Evolutionary conservation across 345 rosid species (phyloP), one percentile per base, ranked within the genome.

Genomic region (Citrus trifoliata): DNA sequence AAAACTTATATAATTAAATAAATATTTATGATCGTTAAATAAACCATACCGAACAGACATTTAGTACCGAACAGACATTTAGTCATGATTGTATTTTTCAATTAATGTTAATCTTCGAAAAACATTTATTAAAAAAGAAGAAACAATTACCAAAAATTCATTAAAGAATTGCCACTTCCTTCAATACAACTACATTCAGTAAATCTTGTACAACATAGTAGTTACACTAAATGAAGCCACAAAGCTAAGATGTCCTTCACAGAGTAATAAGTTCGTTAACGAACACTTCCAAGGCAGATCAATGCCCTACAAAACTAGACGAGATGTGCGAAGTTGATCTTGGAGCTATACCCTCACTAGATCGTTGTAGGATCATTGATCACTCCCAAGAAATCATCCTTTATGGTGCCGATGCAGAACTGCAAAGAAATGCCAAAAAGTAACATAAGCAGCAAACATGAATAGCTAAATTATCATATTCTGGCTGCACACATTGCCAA

Each of bases 331-430:
- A 46, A 28, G 9, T 37, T 10, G 14, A 42, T 27, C 62, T 46
- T 1, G 24, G 24, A 62, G 48, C 63, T 28, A 22, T 58, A 13
- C 21, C 62, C 82, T 69, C 82, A 60, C 78, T 90, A 92, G 59
- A 83, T 88, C 0, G 92, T 79, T 61, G 91, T 83, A 33, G 97
- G 98, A 83, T 94, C 98, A 78, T 93, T 94, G 37, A 95, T 92
- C 84, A 95, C 98, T 28, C 98, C 98, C 88, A 93, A 85, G 88
- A 93, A 95, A 81, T 95, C 95, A 73, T 93, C 98, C 82, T 92
- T 93, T 78, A 95, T 95, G 76, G 97, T 95, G 53, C 98, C 98
- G 22, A 95, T 93, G 81, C 98, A 93, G 82, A 95, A 93, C 99
- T 95, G 94, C 86, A 84, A 84, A 76, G 70, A 75, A 28, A 48